A percentile compares a stretch with the other conserved stretches of the same genome.
These are phyloP conservation scores for Zoysia pacifica DNA, from an alignment of 176 grass and related monocot species.

Conservation along the genomic window DNA sequence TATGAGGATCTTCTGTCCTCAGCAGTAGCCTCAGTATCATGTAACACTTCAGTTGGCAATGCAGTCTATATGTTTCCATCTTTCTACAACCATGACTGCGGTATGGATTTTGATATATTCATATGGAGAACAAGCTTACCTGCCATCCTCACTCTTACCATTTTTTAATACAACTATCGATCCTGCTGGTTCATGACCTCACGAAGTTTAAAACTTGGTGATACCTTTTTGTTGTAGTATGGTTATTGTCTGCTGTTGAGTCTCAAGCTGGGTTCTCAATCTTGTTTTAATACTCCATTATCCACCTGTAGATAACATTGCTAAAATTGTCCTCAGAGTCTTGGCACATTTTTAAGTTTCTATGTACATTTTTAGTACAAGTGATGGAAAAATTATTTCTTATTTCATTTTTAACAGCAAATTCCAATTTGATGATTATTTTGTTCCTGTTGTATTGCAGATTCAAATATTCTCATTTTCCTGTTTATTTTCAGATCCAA, in stretches of 20 bases:
- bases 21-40: conserved; percentile 58
- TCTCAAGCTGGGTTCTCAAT: not conserved
- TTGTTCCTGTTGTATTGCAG: conserved; percentile 30
- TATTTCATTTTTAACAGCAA: not conserved
- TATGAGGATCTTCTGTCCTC: conserved; percentile 79
- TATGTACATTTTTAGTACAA: not conserved
- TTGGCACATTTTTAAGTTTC: not conserved
- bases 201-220: not conserved
- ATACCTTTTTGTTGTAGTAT: not conserved
- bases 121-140: conserved; percentile 13
- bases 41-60: conserved; percentile 79
- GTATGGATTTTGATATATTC: conserved; percentile 42
- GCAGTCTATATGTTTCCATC: conserved; percentile 92
- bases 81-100: conserved; percentile 94
- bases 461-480: conserved; percentile 45
- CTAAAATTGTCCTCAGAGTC: not conserved
- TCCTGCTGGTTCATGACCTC: not conserved
- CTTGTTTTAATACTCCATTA: not conserved
- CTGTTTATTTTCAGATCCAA: conserved; percentile 68
- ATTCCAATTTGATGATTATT: not conserved
- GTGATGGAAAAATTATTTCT: not conserved
- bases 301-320: not conserved
- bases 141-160: not conserved
- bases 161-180: conserved; percentile 14
- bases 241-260: not conserved